Percentiles rank a stretch among this genome's conserved stretches.
Conservation (phyloP, 257 asterid species). For the Ocimum tenuiflorum region DNA sequence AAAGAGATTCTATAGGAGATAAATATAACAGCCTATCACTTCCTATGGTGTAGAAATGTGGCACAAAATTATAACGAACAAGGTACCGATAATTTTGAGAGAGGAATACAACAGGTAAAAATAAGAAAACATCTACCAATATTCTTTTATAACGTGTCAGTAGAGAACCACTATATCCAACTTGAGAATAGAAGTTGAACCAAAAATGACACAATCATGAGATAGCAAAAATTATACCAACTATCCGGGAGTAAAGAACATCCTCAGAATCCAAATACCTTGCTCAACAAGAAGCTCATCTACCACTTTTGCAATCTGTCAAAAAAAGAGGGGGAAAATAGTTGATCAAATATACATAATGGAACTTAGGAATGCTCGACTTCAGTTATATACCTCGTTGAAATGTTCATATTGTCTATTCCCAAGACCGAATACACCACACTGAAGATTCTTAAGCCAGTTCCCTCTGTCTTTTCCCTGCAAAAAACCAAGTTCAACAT, state of each 20-base stretch:
- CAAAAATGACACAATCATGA: constrained; percentile 1
- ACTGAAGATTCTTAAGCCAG: constrained; percentile 69
- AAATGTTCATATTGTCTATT: constrained; percentile 95
- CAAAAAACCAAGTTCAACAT: constrained; percentile 22
- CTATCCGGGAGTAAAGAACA: not conserved
- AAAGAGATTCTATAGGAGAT: not conserved
- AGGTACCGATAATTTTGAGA: not conserved
- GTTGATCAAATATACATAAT: not conserved
- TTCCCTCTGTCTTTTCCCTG: constrained; percentile 83
- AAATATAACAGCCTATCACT: not conserved
- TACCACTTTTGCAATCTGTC: constrained; percentile 77
- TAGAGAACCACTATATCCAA: not conserved
- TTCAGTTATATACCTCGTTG: constrained; percentile 54
- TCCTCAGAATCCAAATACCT: constrained; percentile 43
- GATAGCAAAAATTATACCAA: not conserved
- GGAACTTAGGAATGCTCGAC: not conserved
- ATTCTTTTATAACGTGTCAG: not conserved
- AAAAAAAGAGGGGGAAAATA: not conserved
- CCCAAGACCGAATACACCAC: constrained; percentile 94
- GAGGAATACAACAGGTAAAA: not conserved
- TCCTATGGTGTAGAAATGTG: not conserved
- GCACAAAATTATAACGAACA: not conserved
- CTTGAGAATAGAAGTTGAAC: not conserved
- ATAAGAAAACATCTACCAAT: not conserved
- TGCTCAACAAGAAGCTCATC: constrained; percentile 61